These are phyloP conservation scores for Salix dunnii DNA, from an alignment of 345 rosid genomes.

Conservation along the genomic window DNA sequence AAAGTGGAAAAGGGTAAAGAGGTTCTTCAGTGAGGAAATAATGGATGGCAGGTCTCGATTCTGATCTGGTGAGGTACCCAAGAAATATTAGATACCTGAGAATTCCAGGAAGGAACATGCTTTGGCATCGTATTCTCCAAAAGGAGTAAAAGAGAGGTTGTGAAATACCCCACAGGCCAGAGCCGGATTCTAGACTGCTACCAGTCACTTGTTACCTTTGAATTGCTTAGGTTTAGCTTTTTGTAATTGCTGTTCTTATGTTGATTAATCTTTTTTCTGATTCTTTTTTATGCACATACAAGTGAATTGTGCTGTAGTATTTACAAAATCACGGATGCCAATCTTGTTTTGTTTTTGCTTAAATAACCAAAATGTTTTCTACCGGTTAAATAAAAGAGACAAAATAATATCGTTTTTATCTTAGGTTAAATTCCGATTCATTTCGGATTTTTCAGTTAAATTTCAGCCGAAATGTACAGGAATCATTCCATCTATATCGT, in stretches of 20 bases:
- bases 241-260: not conserved
- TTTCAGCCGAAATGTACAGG: no score
- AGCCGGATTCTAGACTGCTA: not conserved
- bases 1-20: conserved; percentile 4
- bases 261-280: not conserved
- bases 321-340: no score
- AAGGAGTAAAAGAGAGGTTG: conserved; percentile 6
- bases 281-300: not conserved
- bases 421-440: no score
- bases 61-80: conserved; percentile 18
- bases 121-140: conserved; percentile 16
- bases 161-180: conserved; percentile 1
- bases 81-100: not conserved
- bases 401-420: no score
- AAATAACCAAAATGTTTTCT: no score
- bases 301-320: no score
- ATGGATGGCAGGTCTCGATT: conserved; percentile 12
- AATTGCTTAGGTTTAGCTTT: not conserved
- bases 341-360: no score
- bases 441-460: no score
- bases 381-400: no score
- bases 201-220: not conserved
- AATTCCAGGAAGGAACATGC: conserved; percentile 4
- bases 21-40: conserved; percentile 13
- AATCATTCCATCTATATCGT: no score